phyloP scores from a whole-genome alignment of 73 alveolate species.

The Tetrahymena malaccensis region DNA sequence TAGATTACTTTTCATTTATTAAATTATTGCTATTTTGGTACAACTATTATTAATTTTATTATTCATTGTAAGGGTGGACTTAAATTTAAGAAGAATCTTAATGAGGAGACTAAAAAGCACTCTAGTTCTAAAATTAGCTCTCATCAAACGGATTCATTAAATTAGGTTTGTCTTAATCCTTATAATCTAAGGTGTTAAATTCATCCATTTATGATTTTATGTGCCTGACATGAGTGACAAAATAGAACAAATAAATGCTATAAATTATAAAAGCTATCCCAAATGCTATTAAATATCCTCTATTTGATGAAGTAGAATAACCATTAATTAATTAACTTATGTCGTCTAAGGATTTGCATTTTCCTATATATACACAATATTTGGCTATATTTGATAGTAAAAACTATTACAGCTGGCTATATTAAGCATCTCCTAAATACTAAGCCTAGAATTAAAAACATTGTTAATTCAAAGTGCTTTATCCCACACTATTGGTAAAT shows the following conservation, averaged over 20 bases:
- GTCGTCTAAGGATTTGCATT: background rate
- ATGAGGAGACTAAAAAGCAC: background rate
- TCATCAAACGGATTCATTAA: background rate
- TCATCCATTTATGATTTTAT: background rate
- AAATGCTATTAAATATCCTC: background rate
- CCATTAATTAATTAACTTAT: background rate
- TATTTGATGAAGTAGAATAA: background rate
- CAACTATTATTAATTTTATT: too few species aligned
- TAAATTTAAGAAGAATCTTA: too few species aligned
- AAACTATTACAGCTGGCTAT: background rate
- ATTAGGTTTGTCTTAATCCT: background rate
- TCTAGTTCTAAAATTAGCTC: background rate
- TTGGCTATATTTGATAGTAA: background rate
- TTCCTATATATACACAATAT: background rate
- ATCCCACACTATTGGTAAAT: background rate
- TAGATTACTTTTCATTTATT: too few species aligned
- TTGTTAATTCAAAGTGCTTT: background rate
- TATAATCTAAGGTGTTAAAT: background rate
- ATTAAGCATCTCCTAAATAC: background rate
- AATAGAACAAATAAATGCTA: background rate
- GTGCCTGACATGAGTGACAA: background rate
- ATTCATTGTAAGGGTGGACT: too few species aligned
- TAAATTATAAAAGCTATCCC: background rate
- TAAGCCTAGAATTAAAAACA: background rate
- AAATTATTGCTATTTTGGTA: too few species aligned